Evolutionary conservation across 345 rosid species (phyloP).

Genomic region (Euphorbia pulcherrima): DNA sequence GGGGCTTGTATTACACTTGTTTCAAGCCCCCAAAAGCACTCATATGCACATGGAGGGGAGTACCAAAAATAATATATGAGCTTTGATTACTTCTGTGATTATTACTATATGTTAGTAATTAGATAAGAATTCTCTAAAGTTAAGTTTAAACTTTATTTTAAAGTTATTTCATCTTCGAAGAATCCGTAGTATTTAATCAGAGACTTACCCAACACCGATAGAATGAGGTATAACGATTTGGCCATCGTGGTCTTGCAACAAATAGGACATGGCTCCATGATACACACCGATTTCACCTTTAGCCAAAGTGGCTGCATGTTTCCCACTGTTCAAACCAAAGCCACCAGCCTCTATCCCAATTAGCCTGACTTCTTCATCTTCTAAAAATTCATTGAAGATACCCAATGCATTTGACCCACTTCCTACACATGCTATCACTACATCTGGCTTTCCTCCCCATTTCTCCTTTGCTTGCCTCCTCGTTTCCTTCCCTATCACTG

Average conservation of each 20-base stretch:
- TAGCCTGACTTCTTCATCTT: conserved; percentile 58
- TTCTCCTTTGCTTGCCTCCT: conserved; percentile 68
- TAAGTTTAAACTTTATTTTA: too few relatives aligned
- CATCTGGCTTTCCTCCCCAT: conserved; percentile 90
- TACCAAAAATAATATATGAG: too few relatives aligned
- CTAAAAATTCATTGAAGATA: conserved; percentile 64
- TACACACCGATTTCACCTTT: conserved; percentile 72
- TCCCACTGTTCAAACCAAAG: conserved; percentile 69
- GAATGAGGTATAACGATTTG: conserved; percentile 60
- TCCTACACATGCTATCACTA: conserved; percentile 73
- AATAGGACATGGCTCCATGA: conserved; percentile 79
- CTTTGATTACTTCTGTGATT: too few relatives aligned
- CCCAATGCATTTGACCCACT: conserved; percentile 88
- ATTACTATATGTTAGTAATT: too few relatives aligned
- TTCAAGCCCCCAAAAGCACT: too few relatives aligned
- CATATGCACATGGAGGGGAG: too few relatives aligned
- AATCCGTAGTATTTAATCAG: too few relatives aligned
- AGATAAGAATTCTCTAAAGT: too few relatives aligned
- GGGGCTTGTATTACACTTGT: too few relatives aligned
- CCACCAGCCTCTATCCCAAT: conserved; percentile 86
- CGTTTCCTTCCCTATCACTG: conserved; percentile 80
- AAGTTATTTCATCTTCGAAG: too few relatives aligned
- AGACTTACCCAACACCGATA: conserved; percentile 55
- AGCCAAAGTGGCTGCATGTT: conserved; percentile 73
- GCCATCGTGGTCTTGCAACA: conserved; percentile 74